Percentiles rank a stretch among this genome's conserved stretches.
Evolutionary conservation across 305 asterid genomes (phyloP).

Genomic region (Fraxinus nigra): DNA sequence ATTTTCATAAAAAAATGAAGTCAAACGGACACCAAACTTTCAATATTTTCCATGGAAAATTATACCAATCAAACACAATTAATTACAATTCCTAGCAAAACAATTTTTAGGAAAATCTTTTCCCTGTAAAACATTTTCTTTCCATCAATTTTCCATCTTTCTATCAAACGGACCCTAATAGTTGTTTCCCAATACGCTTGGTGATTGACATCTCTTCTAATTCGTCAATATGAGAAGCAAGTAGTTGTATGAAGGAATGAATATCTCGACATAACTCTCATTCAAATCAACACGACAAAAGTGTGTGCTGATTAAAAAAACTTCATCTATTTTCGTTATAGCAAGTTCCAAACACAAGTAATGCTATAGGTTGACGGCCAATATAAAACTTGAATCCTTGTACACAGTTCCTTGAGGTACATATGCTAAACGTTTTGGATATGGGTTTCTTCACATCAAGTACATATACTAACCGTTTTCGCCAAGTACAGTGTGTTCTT

Average conservation of each 20-base stretch:
- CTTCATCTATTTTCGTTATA: not conserved
- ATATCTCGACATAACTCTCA: not conserved
- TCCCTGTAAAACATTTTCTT: too few relatives aligned
- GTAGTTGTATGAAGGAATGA: not conserved
- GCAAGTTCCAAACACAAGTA: not conserved
- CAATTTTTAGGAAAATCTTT: too few relatives aligned
- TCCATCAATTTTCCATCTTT: too few relatives aligned
- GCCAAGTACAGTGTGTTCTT: constrained; percentile 21
- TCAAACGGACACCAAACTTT: too few relatives aligned
- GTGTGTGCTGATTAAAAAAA: not conserved
- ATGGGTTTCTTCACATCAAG: too few relatives aligned
- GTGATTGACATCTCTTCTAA: not conserved
- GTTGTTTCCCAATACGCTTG: not conserved
- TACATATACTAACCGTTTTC: too few relatives aligned
- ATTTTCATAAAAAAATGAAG: too few relatives aligned
- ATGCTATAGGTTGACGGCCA: not conserved
- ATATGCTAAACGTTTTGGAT: too few relatives aligned
- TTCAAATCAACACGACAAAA: not conserved
- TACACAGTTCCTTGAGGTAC: not conserved
- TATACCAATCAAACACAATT: too few relatives aligned
- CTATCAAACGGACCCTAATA: too few relatives aligned
- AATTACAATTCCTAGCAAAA: too few relatives aligned
- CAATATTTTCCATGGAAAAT: too few relatives aligned
- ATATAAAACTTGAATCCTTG: not conserved
- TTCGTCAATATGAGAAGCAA: not conserved